phyloP scores from a whole-genome alignment of 495 filamentous ascomycete genomes.

The Aspergillus wentii region DNA sequence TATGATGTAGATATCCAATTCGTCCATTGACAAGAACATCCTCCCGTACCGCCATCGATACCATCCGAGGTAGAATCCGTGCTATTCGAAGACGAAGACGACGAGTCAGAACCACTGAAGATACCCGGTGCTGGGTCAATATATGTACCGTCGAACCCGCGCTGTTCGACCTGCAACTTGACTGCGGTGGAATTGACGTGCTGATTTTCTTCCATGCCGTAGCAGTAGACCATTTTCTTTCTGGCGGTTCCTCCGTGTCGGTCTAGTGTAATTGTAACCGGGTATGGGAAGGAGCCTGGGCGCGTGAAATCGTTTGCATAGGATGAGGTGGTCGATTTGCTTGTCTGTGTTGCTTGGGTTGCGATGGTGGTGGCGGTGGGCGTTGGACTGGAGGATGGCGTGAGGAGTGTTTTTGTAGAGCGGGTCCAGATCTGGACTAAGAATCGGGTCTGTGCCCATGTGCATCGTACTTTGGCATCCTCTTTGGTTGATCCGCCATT shows the following conservation, averaged over 20 bases:
- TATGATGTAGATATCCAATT: constrained; percentile 48
- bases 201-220: constrained; percentile 48
- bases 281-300: constrained; percentile 81
- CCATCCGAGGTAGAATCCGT: constrained; percentile 44
- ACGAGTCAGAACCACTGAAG: constrained; percentile 27
- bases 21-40: constrained; percentile 69
- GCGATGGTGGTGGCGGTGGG: constrained; percentile 11
- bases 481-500: constrained; percentile 59
- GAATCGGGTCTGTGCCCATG: constrained; percentile 79
- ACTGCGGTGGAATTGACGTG: constrained; percentile 47
- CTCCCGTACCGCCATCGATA: constrained; percentile 67
- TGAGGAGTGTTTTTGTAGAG: constrained; percentile 39
- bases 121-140: constrained; percentile 54
- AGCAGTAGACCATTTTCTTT: constrained; percentile 68
- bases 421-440: constrained; percentile 90
- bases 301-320: constrained; percentile 35
- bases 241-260: constrained; percentile 64
- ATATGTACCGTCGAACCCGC: constrained; percentile 53
- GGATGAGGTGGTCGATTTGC: constrained; percentile 17
- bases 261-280: constrained; percentile 75
- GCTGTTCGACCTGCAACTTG: constrained; percentile 53
- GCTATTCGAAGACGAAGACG: constrained; percentile 14
- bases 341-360: constrained; percentile 15
- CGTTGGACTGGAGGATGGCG: constrained; percentile 14
- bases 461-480: constrained; percentile 65